Evolutionary conservation across 2,329 filamentous ascomycete species (phyloP).

Genomic region (Aureobasidium sp.): DNA sequence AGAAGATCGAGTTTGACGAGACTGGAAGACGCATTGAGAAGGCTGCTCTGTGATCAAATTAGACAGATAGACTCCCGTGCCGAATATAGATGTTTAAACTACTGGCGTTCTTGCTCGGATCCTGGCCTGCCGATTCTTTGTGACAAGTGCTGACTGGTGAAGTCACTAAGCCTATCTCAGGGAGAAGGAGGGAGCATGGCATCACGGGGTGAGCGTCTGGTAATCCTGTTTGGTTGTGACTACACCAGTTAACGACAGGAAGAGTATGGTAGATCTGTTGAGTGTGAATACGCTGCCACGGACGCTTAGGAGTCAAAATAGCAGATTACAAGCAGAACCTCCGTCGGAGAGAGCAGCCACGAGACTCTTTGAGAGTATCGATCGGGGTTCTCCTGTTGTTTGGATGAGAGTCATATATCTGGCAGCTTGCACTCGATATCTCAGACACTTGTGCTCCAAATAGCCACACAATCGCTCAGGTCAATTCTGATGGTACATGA

Average conservation of each 20-base stretch:
- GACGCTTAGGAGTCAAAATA: neutral
- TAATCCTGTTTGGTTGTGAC: no score
- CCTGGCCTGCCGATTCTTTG: no score
- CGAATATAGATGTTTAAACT: neutral
- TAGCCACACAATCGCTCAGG: neutral
- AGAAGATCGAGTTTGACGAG: slow-evolving; percentile 48
- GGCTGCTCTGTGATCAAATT: slow-evolving; percentile 6
- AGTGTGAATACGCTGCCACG: no score
- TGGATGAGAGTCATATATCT: neutral
- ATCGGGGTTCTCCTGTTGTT: neutral
- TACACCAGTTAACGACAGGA: no score
- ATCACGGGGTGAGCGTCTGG: no score
- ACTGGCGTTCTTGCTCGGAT: no score
- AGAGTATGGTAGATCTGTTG: no score
- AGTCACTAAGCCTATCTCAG: neutral
- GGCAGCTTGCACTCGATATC: neutral
- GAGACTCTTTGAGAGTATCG: neutral
- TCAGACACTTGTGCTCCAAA: neutral
- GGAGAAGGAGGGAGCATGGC: rapidly evolving
- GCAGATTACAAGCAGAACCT: neutral
- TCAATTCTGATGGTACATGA: neutral
- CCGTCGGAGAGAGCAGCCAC: neutral
- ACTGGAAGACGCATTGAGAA: slow-evolving; percentile 37
- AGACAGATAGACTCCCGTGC: neutral
- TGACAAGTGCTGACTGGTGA: neutral